These are phyloP conservation scores for Sphagnum magellanicum DNA, from an alignment of 228 moss, liverwort and hornwort genomes.

Conservation along the genomic window DNA sequence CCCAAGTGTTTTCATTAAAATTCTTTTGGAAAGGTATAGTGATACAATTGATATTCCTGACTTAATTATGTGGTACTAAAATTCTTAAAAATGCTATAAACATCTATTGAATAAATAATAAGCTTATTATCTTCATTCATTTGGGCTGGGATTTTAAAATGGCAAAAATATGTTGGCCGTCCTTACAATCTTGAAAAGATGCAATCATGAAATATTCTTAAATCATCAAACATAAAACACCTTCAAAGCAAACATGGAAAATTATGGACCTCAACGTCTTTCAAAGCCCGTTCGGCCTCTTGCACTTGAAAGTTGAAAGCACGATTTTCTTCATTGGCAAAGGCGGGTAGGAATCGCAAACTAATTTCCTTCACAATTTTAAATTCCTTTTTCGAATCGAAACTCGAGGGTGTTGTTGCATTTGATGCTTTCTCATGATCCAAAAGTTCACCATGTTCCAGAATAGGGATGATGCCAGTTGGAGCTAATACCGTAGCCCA, in stretches of 20 bases:
- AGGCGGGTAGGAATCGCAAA: slow-evolving; percentile 67
- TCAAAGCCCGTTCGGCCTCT: slow-evolving; percentile 53
- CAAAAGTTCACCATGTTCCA: slow-evolving; percentile 1
- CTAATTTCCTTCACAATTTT: slow-evolving; percentile 73
- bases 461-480: slow-evolving; percentile 7
- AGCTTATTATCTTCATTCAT: no score
- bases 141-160: no score
- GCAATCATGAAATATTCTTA: no score
- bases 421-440: slow-evolving; percentile 14
- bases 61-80: not conserved
- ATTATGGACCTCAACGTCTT: slow-evolving; percentile 59
- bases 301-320: slow-evolving; percentile 60
- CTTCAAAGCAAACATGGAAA: no score
- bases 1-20: not conserved
- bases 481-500: slow-evolving; percentile 20
- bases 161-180: no score
- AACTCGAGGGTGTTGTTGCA: slow-evolving; percentile 30
- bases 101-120: no score
- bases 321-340: slow-evolving; percentile 77
- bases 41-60: not conserved
- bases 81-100: no score
- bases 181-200: no score
- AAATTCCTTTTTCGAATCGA: slow-evolving; percentile 48
- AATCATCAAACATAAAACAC: no score
- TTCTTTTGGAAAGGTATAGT: not conserved